A percentile compares a stretch with the other conserved stretches of the same genome.
Conservation (phyloP, 1,284 basidiomycete species). For the Xanthoconium separans region DNA sequence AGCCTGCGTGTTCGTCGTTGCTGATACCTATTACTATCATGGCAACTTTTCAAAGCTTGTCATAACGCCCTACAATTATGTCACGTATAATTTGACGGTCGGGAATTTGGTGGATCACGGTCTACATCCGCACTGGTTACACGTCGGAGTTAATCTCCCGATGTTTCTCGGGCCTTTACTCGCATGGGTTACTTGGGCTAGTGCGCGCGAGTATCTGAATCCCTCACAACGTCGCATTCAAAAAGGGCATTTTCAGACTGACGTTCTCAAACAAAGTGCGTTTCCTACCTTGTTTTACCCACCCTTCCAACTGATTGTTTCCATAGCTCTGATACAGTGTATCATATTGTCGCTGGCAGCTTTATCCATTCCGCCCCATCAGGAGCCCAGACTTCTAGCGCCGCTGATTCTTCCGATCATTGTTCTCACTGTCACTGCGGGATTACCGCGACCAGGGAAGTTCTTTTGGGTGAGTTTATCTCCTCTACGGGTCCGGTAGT, state of each 20-base stretch:
- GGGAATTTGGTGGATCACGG: constrained; percentile 41
- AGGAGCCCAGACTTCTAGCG: constrained; percentile 42
- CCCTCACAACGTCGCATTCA: background rate
- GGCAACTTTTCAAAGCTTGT: constrained; percentile 21
- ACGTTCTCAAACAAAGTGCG: constrained; percentile 25
- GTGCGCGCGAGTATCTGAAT: constrained; percentile 5
- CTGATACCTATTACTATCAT: constrained; percentile 36
- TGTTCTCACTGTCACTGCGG: constrained; percentile 30
- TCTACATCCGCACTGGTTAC: constrained; percentile 41
- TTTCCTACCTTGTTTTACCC: background rate
- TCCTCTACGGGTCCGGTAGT: background rate
- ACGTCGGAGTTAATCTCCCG: constrained; percentile 39
- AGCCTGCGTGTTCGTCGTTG: constrained; percentile 20
- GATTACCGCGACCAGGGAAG: constrained; percentile 27
- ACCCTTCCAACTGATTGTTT: constrained; percentile 5
- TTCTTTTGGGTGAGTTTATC: constrained; percentile 36
- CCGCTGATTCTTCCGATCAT: constrained; percentile 38
- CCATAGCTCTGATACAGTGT: constrained; percentile 32
- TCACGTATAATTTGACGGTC: constrained; percentile 38
- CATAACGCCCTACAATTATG: constrained; percentile 39
- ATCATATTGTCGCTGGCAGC: constrained; percentile 30
- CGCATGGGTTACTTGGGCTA: constrained; percentile 20
- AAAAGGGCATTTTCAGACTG: constrained; percentile 10
- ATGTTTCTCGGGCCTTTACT: constrained; percentile 39
- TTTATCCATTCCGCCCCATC: constrained; percentile 41